These are phyloP conservation scores for Gryganskiella cystojenkinii DNA, from an alignment of 192 early-diverging fungal species.

Conservation along the genomic window DNA sequence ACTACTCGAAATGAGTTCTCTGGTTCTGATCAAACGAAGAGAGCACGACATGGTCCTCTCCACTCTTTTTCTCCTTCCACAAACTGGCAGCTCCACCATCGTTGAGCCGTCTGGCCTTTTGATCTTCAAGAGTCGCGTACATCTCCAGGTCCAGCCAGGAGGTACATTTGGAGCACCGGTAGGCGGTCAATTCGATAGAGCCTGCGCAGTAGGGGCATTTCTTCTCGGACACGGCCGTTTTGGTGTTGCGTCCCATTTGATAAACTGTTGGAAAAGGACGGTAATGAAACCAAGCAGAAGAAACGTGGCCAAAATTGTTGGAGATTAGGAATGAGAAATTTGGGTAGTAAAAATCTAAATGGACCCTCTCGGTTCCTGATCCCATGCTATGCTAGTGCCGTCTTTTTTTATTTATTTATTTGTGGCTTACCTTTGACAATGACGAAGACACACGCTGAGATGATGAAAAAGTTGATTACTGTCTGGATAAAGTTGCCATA, in stretches of 20 bases:
- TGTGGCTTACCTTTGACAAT: slow-evolving; percentile 60
- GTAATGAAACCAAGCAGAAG: too few relatives aligned
- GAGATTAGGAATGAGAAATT: background rate
- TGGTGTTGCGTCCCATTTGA: slow-evolving; percentile 47
- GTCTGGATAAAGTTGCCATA: slow-evolving; percentile 73
- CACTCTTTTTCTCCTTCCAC: background rate
- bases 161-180: slow-evolving; percentile 27
- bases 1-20: too few relatives aligned
- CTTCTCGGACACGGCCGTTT: slow-evolving; percentile 21
- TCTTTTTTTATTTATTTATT: background rate
- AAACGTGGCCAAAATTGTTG: background rate
- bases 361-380: too few relatives aligned
- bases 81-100: background rate
- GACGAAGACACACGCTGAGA: slow-evolving; percentile 66
- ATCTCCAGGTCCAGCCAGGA: slow-evolving; percentile 36
- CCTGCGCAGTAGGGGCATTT: slow-evolving; percentile 27
- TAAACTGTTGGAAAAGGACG: slow-evolving; percentile 18
- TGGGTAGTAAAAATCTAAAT: background rate
- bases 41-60: slow-evolving; percentile 1
- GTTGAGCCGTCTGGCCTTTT: background rate
- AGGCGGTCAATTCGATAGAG: slow-evolving; percentile 12
- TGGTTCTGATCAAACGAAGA: too few relatives aligned
- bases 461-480: slow-evolving; percentile 74
- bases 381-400: too few relatives aligned
- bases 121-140: slow-evolving; percentile 20